phyloP scores from a whole-genome alignment of 2,329 filamentous ascomycete genomes.

The Neofusicoccum parvum region DNA sequence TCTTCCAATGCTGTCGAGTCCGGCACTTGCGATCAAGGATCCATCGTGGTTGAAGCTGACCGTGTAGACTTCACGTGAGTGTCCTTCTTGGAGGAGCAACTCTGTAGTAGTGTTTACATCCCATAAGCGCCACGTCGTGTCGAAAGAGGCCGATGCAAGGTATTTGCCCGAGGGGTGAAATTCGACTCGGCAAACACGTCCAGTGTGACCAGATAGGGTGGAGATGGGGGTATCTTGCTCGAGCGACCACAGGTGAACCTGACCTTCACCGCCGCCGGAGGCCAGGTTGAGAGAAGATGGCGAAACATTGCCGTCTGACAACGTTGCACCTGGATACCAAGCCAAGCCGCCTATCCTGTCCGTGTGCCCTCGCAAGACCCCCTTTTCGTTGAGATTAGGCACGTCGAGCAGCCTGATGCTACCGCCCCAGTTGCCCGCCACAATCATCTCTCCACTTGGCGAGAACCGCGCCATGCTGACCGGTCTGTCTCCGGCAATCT shows the following conservation, averaged over 20 bases:
- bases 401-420: conserved; percentile 84
- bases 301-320: conserved; percentile 71
- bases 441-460: conserved; percentile 79
- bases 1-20: conserved; percentile 88
- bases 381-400: conserved; percentile 77
- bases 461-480: conserved; percentile 91
- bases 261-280: conserved; percentile 84
- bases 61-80: conserved; percentile 89
- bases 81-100: conserved; percentile 86
- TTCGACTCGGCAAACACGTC: conserved; percentile 86
- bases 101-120: conserved; percentile 85
- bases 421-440: conserved; percentile 91
- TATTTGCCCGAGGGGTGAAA: conserved; percentile 92
- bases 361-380: conserved; percentile 77
- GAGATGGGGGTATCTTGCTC: conserved; percentile 81
- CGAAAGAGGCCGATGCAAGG: conserved; percentile 89
- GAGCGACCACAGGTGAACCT: conserved; percentile 88
- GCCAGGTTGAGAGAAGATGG: conserved; percentile 78
- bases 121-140: conserved; percentile 97
- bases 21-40: conserved; percentile 86
- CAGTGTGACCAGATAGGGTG: conserved; percentile 79
- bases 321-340: conserved; percentile 83
- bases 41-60: conserved; percentile 90
- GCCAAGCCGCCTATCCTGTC: conserved; percentile 87
- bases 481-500: conserved; percentile 87